Evolutionary conservation across 2,329 filamentous ascomycete genomes (phyloP).

Genomic region (Aspergillus fijiensis): DNA sequence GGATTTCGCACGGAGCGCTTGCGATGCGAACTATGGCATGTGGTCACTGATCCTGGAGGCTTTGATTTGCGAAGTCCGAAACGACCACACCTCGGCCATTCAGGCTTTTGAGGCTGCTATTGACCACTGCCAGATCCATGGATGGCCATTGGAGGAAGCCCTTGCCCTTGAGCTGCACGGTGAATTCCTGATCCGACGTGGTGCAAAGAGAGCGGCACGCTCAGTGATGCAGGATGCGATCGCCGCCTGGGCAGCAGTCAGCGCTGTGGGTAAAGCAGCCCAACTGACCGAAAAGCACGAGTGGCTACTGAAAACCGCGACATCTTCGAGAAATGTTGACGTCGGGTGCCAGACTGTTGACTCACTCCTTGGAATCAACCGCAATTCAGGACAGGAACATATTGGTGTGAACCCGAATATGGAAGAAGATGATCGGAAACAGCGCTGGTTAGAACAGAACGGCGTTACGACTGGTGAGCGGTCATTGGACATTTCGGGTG

Average conservation of each 20-base stretch:
- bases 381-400: constrained; percentile 32
- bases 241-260: constrained; percentile 58
- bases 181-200: constrained; percentile 58
- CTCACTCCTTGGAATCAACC: constrained; percentile 46
- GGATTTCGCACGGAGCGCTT: constrained; percentile 53
- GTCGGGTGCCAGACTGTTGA: constrained; percentile 58
- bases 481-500: constrained; percentile 43
- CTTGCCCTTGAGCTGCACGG: constrained; percentile 61
- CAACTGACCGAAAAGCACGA: constrained; percentile 60
- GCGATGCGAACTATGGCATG: constrained; percentile 60
- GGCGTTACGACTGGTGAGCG: constrained; percentile 39
- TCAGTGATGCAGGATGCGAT: constrained; percentile 59
- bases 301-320: constrained; percentile 58
- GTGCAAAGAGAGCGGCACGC: constrained; percentile 59
- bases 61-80: constrained; percentile 52
- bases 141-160: constrained; percentile 60
- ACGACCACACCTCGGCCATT: constrained; percentile 48
- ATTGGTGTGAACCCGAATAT: constrained; percentile 30
- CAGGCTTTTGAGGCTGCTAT: constrained; percentile 50
- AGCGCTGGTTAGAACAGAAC: constrained; percentile 45
- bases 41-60: constrained; percentile 59
- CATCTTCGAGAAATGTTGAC: constrained; percentile 53
- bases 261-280: constrained; percentile 58
- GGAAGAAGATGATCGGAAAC: constrained; percentile 42
- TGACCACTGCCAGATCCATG: constrained; percentile 60